Percentiles rank a stretch among this genome's conserved stretches.
phyloP scores from a whole-genome alignment of 2,329 filamentous ascomycete genomes.

The Xylariaceae sp. region DNA sequence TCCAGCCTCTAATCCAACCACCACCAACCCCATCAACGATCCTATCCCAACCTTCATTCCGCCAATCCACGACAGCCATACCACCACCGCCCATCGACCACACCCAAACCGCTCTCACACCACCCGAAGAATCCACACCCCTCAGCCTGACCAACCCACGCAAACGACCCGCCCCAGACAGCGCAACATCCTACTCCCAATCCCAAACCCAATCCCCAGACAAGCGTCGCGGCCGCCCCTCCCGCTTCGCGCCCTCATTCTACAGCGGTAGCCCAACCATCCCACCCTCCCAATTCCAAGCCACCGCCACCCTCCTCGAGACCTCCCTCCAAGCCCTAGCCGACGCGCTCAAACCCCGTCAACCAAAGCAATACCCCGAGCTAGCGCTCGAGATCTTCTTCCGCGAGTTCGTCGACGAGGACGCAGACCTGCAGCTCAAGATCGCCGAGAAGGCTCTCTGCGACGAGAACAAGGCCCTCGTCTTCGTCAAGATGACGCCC shows the following conservation, averaged over 20 bases:
- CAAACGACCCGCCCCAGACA: conserved; percentile 27
- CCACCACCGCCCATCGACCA: conserved; percentile 38
- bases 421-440: conserved; percentile 55
- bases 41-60: conserved; percentile 24
- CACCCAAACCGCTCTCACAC: conserved; percentile 46
- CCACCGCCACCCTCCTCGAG: conserved; percentile 29
- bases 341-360: conserved; percentile 38
- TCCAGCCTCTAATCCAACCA: conserved; percentile 18
- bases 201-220: conserved; percentile 21
- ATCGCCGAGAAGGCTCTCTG: conserved; percentile 56
- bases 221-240: conserved; percentile 31
- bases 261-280: conserved; percentile 28
- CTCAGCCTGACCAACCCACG: conserved; percentile 41
- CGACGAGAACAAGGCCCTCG: conserved; percentile 58
- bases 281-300: conserved; percentile 15
- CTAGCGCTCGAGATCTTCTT: conserved; percentile 58
- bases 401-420: conserved; percentile 53
- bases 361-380: conserved; percentile 50
- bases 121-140: conserved; percentile 48
- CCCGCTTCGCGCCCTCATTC: conserved; percentile 30
- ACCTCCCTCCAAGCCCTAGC: conserved; percentile 36
- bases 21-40: conserved; percentile 21
- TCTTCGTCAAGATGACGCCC: conserved; percentile 59
- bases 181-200: background rate
- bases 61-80: conserved; percentile 33